phyloP scores from a whole-genome alignment of 371 early-diverging fungal genomes.

The Parasitella parasitica region DNA sequence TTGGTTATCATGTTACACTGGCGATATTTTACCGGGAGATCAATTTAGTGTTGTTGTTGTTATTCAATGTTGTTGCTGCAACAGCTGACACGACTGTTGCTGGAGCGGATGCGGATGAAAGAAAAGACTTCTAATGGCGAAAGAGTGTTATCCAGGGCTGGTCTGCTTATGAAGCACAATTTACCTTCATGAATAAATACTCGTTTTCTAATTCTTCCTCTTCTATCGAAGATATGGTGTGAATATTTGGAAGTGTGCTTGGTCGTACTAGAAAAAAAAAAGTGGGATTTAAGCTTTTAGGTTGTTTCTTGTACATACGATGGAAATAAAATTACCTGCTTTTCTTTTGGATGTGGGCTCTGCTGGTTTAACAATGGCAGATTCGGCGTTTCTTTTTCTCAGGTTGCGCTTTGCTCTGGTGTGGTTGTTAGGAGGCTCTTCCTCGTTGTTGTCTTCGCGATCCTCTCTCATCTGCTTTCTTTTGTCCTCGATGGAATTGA shows the following conservation, averaged over 20 bases:
- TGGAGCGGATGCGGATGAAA: not conserved
- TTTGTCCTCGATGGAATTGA: constrained; percentile 37
- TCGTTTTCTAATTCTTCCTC: constrained; percentile 26
- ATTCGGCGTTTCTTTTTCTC: constrained; percentile 16
- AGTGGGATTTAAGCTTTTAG: not conserved
- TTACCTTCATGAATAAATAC: constrained; percentile 18
- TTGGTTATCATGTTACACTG: not conserved
- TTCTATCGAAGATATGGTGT: constrained; percentile 13
- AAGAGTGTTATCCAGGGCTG: no score
- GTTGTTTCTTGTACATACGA: not conserved
- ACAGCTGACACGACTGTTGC: not conserved
- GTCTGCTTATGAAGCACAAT: not conserved
- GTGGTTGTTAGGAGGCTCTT: not conserved
- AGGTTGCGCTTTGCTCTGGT: constrained; percentile 7
- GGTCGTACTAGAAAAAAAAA: constrained; percentile 9
- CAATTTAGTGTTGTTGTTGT: not conserved
- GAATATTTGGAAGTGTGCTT: constrained; percentile 20
- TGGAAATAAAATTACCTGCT: constrained; percentile 2
- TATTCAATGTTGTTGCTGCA: not conserved
- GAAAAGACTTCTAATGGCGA: not conserved
- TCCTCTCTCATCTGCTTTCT: constrained; percentile 39
- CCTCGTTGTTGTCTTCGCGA: constrained; percentile 20
- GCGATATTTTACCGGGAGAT: not conserved
- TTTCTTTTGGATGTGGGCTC: constrained; percentile 16
- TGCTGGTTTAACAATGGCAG: not conserved